Percentiles rank a stretch among this genome's conserved stretches.
Evolutionary conservation across 331 rosid species (phyloP).

Genomic region (Phaseolus coccineus): DNA sequence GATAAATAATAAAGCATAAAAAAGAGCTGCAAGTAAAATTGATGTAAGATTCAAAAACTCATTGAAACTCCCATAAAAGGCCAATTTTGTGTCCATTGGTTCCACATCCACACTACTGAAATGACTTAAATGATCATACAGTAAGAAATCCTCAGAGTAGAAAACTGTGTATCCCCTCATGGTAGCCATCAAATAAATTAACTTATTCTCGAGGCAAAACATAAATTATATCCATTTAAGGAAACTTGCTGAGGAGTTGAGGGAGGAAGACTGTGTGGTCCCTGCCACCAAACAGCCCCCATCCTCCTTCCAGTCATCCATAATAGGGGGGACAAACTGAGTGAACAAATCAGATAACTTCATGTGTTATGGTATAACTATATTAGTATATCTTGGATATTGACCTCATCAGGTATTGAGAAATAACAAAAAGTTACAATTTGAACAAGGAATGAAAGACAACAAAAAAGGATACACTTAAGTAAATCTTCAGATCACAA

Average conservation of each 20-base stretch:
- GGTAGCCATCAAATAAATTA: neutral
- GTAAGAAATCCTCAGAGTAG: slow-evolving; percentile 13
- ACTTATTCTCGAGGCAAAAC: neutral
- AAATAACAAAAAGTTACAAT: slow-evolving; percentile 5
- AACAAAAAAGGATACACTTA: slow-evolving; percentile 17
- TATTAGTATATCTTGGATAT: slow-evolving; percentile 17
- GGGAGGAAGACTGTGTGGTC: neutral
- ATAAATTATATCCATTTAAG: neutral
- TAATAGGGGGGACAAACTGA: slow-evolving; percentile 27
- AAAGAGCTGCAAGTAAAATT: slow-evolving; percentile 14
- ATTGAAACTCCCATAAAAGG: slow-evolving; percentile 6
- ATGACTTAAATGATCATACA: slow-evolving; percentile 15
- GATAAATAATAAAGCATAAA: neutral
- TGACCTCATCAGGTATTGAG: slow-evolving; percentile 13
- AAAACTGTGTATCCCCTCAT: slow-evolving; percentile 6
- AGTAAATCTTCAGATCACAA: neutral
- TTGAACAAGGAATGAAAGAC: slow-evolving; percentile 15
- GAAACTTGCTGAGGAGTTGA: no score
- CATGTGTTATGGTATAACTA: neutral
- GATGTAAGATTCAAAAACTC: slow-evolving; percentile 18
- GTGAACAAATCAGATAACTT: slow-evolving; percentile 32
- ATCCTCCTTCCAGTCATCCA: neutral
- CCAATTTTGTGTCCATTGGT: slow-evolving; percentile 18
- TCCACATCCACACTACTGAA: slow-evolving; percentile 2
- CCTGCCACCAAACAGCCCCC: no score